Evolutionary conservation across 257 asterid species (phyloP), one percentile per base, ranked within the genome.

Genomic region (Scutellaria galericulata): DNA sequence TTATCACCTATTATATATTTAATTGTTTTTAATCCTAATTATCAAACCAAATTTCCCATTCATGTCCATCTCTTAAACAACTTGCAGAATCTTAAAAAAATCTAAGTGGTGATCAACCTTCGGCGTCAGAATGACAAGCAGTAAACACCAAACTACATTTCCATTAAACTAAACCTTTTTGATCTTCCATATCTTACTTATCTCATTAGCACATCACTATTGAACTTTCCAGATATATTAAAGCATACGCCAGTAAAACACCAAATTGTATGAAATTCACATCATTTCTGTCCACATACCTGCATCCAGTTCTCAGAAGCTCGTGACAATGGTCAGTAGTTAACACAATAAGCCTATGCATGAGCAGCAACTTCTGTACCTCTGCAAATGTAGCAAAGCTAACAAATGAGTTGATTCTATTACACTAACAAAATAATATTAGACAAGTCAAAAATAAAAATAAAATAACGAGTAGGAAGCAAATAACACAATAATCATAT

Each of bases 301-400:
- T 31, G 37, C 37, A 31, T 31, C 37, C 37, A 1, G 57, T 27
- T 52, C 18, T 15, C 18, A 9, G 55, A 59, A 11, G 22, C 42
- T 71, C 9, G 9, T 44, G 68, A 54, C 3, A 15, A 11, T 13
- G 24, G 61, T 60, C 40, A 9, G 50, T 70, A 57, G 31, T 55
- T 46, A 13, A 55, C 31, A 44, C 15, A 40, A 55, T 11, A 58
- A 57, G 48, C 55, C 40, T 62, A 72, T 62, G 64, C 71, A 13
- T 11, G 41, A 58, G n/a, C 44, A 53, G 6, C 57, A 54, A 14
- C 55, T 44, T 67, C 14, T 45, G 66, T 15, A 9, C 41, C 45
- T 42, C 56, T 56, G 61, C 10, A 68, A 68, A 68, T 44, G 61
- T 44, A 35, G n/a, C 53, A 74, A 8, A 14, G 8, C 20, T 15